phyloP scores from a whole-genome alignment of 2,329 filamentous ascomycete species.

The Raffaelea albimanens region DNA sequence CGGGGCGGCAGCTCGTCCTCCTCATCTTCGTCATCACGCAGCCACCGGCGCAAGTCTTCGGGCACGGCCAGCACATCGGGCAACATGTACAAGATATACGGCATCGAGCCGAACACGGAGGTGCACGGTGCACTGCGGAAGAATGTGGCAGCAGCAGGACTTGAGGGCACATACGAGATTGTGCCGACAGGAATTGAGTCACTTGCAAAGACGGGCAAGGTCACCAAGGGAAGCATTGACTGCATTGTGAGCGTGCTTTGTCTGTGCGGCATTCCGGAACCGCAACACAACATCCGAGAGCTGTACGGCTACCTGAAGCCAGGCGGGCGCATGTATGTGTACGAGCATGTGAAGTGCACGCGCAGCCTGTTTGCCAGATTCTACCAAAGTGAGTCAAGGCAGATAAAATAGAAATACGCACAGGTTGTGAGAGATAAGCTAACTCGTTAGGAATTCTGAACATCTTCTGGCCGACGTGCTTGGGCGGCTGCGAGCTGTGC shows the following conservation, averaged over 20 bases:
- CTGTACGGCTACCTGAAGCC: slow-evolving; percentile 50
- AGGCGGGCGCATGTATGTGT: slow-evolving; percentile 54
- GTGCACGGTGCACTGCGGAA: slow-evolving; percentile 38
- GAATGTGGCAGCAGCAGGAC: slow-evolving; percentile 39
- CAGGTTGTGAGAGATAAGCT: no score
- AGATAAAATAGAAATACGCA: not conserved
- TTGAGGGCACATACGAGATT: slow-evolving; percentile 50
- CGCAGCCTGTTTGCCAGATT: slow-evolving; percentile 27
- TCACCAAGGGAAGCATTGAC: slow-evolving; percentile 43
- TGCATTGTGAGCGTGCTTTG: slow-evolving; percentile 53
- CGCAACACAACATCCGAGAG: slow-evolving; percentile 41
- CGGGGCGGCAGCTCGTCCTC: not conserved
- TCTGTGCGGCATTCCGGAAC: slow-evolving; percentile 55
- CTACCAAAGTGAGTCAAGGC: slow-evolving; percentile 42
- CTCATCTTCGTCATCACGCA: not conserved
- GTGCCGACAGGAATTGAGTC: slow-evolving; percentile 54
- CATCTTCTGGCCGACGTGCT: slow-evolving; percentile 39
- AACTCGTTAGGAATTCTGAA: slow-evolving; percentile 34
- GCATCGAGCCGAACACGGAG: slow-evolving; percentile 52
- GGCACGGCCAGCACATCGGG: slow-evolving; percentile 3
- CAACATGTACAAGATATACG: slow-evolving; percentile 41
- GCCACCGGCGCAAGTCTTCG: slow-evolving; percentile 1
- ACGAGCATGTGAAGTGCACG: slow-evolving; percentile 45
- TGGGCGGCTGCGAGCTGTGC: slow-evolving; percentile 43
- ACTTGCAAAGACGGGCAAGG: slow-evolving; percentile 30